Evolutionary conservation across 31 red algal species (phyloP).

Genomic region (Endocladia muricata): DNA sequence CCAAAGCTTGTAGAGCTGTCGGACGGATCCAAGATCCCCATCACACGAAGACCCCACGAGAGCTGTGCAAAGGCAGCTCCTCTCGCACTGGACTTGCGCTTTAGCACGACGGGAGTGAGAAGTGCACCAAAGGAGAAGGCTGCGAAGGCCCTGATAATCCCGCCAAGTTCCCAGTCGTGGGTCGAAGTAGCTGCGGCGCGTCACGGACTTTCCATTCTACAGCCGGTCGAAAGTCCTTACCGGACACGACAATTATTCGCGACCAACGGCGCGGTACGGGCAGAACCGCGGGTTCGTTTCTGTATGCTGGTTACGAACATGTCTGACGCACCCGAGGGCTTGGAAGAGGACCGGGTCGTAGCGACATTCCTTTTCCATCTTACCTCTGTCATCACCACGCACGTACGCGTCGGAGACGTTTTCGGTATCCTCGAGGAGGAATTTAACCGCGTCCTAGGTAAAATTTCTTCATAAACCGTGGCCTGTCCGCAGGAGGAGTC

Average conservation of each 20-base stretch:
- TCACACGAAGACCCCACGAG: constrained; percentile 11
- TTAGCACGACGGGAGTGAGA: not conserved
- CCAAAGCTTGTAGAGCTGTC: not conserved
- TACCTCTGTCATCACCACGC: not conserved
- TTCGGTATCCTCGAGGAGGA: constrained; percentile 1
- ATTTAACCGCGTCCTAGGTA: not conserved
- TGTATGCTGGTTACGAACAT: constrained; percentile 18
- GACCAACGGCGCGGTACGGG: constrained; percentile 12
- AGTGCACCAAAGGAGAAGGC: constrained; percentile 1
- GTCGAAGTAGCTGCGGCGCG: not conserved
- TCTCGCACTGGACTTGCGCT: not conserved
- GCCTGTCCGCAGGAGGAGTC: no score
- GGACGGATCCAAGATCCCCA: constrained; percentile 16
- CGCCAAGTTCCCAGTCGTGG: not conserved
- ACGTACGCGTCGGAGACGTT: not conserved
- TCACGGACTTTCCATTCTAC: constrained; percentile 2
- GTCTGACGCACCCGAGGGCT: not conserved
- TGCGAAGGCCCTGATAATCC: not conserved
- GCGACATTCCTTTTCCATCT: constrained; percentile 1
- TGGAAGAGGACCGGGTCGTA: constrained; percentile 5
- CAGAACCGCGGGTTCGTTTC: constrained; percentile 22
- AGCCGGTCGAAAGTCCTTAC: constrained; percentile 8
- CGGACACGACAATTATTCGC: not conserved
- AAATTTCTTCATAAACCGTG: not conserved
- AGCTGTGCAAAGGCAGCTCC: not conserved